phyloP scores from a whole-genome alignment of 805 yeast genomes.

The Cyberlindnera saturnus region DNA sequence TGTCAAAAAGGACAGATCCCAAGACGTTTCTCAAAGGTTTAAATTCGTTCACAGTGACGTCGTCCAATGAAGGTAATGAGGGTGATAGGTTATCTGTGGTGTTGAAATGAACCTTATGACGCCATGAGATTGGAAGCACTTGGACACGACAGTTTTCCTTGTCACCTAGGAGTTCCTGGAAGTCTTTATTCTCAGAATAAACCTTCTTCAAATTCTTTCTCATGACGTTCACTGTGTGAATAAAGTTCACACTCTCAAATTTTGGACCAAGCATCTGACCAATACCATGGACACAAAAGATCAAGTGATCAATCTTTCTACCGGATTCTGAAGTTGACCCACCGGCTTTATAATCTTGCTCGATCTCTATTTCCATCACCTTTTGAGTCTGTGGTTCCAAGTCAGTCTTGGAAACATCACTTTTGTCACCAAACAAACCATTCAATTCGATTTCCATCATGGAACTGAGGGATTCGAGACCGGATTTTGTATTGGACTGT shows the following conservation, averaged over 20 bases:
- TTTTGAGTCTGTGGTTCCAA: conserved; percentile 30
- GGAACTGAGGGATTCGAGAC: conserved; percentile 4
- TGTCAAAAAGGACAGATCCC: conserved; percentile 84
- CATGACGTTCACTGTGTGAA: conserved; percentile 71
- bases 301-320: conserved; percentile 53
- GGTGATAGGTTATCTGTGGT: conserved; percentile 38
- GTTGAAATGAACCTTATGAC: conserved; percentile 66
- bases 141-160: conserved; percentile 56
- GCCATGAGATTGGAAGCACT: conserved; percentile 88
- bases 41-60: conserved; percentile 74
- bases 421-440: conserved; percentile 19
- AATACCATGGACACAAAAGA: conserved; percentile 91
- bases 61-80: conserved; percentile 55
- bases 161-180: conserved; percentile 28
- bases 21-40: conserved; percentile 68
- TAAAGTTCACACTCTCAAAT: conserved; percentile 78
- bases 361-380: conserved; percentile 47
- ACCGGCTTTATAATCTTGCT: conserved; percentile 40
- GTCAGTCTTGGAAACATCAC: conserved; percentile 9
- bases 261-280: conserved; percentile 82
- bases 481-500: background rate
- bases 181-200: conserved; percentile 32
- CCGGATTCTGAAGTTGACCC: conserved; percentile 37
- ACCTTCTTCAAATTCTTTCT: conserved; percentile 48
- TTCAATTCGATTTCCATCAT: conserved; percentile 18